phyloP scores from a whole-genome alignment of 1,284 basidiomycete species.

The Boletellus deceptivus region DNA sequence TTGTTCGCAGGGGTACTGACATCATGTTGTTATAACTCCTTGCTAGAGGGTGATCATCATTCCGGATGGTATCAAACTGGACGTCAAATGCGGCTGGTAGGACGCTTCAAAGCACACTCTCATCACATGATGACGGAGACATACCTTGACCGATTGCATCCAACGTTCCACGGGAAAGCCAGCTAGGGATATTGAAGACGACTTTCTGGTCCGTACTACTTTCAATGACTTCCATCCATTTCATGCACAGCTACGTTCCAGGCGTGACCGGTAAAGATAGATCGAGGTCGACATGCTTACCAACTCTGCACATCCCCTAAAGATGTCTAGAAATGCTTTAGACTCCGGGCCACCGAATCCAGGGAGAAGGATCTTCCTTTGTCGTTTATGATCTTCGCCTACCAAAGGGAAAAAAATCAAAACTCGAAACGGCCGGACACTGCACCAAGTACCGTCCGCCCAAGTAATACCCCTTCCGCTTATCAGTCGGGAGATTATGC shows the following conservation, averaged over 20 bases:
- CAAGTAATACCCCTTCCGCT: conserved; percentile 38
- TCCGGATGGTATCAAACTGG: conserved; percentile 36
- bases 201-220: conserved; percentile 27
- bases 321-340: conserved; percentile 38
- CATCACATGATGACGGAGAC: conserved; percentile 8
- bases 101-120: neutral
- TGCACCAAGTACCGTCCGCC: conserved; percentile 37
- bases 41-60: conserved; percentile 38
- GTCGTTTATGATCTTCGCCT: conserved; percentile 45
- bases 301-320: conserved; percentile 26
- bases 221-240: conserved; percentile 44
- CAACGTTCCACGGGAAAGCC: conserved; percentile 41
- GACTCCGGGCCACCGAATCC: conserved; percentile 42
- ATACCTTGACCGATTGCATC: conserved; percentile 47
- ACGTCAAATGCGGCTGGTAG: conserved; percentile 43
- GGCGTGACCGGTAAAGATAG: conserved; percentile 7
- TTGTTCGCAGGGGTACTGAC: conserved; percentile 28
- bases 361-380: conserved; percentile 42
- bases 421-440: neutral
- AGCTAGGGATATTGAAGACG: conserved; percentile 41
- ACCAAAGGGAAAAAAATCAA: neutral
- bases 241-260: conserved; percentile 38
- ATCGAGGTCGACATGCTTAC: conserved; percentile 13
- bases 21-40: conserved; percentile 34
- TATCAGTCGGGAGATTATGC: conserved; percentile 31